Evolutionary conservation across 768 basidiomycete genomes (phyloP).

Genomic region (Suillus tomentosus): DNA sequence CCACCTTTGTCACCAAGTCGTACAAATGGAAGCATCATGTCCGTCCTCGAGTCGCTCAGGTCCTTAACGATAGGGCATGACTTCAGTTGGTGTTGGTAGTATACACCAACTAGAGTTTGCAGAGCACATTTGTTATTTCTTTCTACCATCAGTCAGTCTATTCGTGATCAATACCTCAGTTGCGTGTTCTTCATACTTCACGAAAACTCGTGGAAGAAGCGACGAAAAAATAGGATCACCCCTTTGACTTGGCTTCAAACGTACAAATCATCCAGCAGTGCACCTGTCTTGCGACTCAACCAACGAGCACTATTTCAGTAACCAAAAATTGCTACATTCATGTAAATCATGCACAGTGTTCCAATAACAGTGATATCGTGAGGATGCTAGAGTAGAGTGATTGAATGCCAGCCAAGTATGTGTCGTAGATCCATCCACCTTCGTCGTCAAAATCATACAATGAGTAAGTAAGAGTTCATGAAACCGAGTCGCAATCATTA

Average conservation of each 20-base stretch:
- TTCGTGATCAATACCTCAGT: neutral
- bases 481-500: slow-evolving; percentile 14
- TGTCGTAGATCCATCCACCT: slow-evolving; percentile 13
- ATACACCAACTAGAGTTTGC: neutral
- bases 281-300: neutral
- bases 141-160: neutral
- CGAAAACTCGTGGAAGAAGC: neutral
- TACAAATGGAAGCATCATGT: neutral
- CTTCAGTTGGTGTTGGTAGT: neutral
- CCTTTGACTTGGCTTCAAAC: neutral
- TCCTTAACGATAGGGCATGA: neutral
- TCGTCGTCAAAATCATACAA: slow-evolving; percentile 16
- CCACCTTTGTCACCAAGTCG: neutral
- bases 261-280: neutral
- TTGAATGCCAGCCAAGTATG: slow-evolving; percentile 8
- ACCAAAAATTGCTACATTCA: neutral
- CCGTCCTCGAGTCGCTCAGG: neutral
- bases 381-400: neutral
- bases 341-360: slow-evolving; percentile 5
- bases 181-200: neutral
- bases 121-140: neutral
- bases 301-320: neutral
- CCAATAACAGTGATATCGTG: slow-evolving; percentile 3
- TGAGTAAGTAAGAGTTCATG: slow-evolving; percentile 18
- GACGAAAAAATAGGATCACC: neutral